These are phyloP conservation scores for Zostera marina DNA, from an alignment of 116 monocot species.

Conservation along the genomic window DNA sequence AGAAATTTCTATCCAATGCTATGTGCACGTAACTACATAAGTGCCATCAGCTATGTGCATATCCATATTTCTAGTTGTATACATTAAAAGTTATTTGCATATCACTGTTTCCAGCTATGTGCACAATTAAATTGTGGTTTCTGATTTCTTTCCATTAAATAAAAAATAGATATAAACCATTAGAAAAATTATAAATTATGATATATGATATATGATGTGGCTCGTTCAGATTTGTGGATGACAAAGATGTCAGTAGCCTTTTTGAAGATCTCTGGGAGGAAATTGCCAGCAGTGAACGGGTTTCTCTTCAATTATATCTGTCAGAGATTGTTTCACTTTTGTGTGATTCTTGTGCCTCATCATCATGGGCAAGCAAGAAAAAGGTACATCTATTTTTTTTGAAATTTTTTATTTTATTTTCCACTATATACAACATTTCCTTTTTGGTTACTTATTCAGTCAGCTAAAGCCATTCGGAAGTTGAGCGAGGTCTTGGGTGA, in stretches of 20 bases:
- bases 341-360: constrained; percentile 52
- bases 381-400: constrained; percentile 35
- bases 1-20: too few relatives aligned
- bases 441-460: constrained; percentile 24
- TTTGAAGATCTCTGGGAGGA: constrained; percentile 99
- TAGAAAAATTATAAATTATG: background rate
- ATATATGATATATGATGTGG: background rate
- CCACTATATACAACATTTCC: too few relatives aligned
- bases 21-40: too few relatives aligned
- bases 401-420: background rate
- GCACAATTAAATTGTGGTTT: too few relatives aligned
- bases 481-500: constrained; percentile 67
- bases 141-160: too few relatives aligned
- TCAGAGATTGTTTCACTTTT: constrained; percentile 65
- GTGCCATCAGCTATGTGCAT: too few relatives aligned
- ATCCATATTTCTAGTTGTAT: too few relatives aligned
- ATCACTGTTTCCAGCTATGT: too few relatives aligned
- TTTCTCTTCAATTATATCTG: constrained; percentile 69
- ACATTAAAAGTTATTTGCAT: too few relatives aligned
- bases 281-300: constrained; percentile 59
- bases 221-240: constrained; percentile 80
- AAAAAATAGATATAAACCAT: too few relatives aligned
- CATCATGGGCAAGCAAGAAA: constrained; percentile 91
- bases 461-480: constrained; percentile 79
- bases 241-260: constrained; percentile 65